These are phyloP conservation scores for Hemileccinum rubropunctum DNA, from an alignment of 768 basidiomycete species.

Conservation along the genomic window DNA sequence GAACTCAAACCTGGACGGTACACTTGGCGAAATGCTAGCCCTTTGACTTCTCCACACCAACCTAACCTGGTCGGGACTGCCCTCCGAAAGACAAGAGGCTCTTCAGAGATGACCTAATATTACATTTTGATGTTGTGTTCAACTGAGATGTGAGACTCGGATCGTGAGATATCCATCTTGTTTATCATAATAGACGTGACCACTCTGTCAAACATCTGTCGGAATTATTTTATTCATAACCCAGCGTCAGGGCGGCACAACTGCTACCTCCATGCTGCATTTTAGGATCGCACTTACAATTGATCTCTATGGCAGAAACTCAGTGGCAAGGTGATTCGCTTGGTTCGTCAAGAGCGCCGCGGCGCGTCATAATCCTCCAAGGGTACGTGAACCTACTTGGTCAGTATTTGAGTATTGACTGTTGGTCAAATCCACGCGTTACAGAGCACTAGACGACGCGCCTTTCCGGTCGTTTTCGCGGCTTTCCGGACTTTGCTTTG, in stretches of 20 bases:
- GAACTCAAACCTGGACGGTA: not conserved
- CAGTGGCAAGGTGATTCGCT: too few species aligned
- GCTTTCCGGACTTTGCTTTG: conserved; percentile 5
- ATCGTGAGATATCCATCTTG: not conserved
- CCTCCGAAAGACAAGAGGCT: too few species aligned
- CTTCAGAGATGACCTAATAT: too few species aligned
- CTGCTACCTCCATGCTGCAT: not conserved
- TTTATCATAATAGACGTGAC: conserved; percentile 12
- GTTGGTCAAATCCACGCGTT: not conserved
- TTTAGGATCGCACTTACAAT: not conserved
- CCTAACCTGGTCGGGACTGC: too few species aligned
- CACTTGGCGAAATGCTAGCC: too few species aligned
- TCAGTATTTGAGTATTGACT: not conserved
- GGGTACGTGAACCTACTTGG: conserved; percentile 6
- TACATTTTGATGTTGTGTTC: not conserved
- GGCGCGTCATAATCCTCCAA: not conserved
- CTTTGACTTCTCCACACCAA: too few species aligned
- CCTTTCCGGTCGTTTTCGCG: conserved; percentile 1
- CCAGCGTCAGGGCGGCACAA: conserved; percentile 9
- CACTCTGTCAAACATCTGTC: conserved; percentile 17
- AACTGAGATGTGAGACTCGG: not conserved
- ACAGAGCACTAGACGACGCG: not conserved
- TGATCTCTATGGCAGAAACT: not conserved
- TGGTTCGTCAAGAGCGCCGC: too few species aligned
- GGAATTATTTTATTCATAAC: conserved; percentile 1